Percentiles rank a stretch among this genome's conserved stretches.
phyloP scores from a whole-genome alignment of 2,329 filamentous ascomycete species.

The Pseudogymnoascus sp. region DNA sequence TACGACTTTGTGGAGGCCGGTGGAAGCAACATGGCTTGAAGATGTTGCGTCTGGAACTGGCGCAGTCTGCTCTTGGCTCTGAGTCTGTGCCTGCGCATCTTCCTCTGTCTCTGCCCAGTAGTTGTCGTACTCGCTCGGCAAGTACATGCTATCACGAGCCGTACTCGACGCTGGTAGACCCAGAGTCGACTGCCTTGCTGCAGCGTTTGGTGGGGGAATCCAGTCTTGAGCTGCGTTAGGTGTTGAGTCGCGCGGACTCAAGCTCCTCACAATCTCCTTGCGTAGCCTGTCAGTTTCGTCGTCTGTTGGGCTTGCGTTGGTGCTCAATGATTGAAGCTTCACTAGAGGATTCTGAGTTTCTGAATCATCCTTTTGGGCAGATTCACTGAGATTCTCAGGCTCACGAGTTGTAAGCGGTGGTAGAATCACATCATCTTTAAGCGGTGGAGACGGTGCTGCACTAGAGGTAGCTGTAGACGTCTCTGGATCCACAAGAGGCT shows the following conservation, averaged over 20 bases:
- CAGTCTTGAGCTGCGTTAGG: slow-evolving; percentile 18
- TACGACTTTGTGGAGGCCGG: background rate
- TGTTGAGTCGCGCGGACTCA: slow-evolving; percentile 44
- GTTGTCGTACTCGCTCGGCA: slow-evolving; percentile 60
- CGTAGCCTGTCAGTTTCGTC: slow-evolving; percentile 65
- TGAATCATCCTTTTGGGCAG: slow-evolving; percentile 9
- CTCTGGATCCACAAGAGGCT: slow-evolving; percentile 13
- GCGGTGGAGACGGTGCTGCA: slow-evolving; percentile 38
- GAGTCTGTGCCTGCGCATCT: slow-evolving; percentile 14
- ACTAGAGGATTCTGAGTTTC: slow-evolving; percentile 13
- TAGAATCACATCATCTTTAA: slow-evolving; percentile 34
- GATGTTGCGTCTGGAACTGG: background rate
- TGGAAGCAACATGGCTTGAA: background rate
- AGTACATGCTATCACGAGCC: slow-evolving; percentile 52
- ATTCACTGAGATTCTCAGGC: slow-evolving; percentile 8
- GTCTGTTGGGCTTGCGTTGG: slow-evolving; percentile 19
- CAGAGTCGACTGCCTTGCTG: slow-evolving; percentile 10
- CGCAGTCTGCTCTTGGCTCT: background rate
- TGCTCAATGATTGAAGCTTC: slow-evolving; percentile 18
- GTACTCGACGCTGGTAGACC: background rate
- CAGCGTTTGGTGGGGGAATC: slow-evolving; percentile 12
- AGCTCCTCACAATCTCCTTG: slow-evolving; percentile 67
- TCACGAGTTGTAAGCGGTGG: slow-evolving; percentile 14
- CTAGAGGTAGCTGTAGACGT: slow-evolving; percentile 22
- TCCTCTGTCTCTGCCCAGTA: slow-evolving; percentile 53